A percentile compares a stretch with the other conserved stretches of the same genome.
These are phyloP conservation scores for Garcia nutans DNA, from an alignment of 345 rosid genomes.

Conservation along the genomic window DNA sequence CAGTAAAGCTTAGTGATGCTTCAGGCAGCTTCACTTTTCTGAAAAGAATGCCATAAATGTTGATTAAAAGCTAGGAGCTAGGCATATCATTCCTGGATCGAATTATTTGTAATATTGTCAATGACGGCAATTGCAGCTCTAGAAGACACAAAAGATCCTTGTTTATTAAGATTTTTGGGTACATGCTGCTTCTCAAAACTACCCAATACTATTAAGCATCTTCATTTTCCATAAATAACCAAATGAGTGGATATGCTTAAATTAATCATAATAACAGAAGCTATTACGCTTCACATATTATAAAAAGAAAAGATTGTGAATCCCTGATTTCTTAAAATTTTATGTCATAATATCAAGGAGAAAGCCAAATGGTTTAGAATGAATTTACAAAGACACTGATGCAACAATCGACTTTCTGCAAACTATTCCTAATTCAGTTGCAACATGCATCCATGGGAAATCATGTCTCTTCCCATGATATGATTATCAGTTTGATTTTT, in stretches of 20 bases:
- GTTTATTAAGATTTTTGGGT: background rate
- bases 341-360: background rate
- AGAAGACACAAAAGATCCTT: background rate
- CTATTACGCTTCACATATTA: background rate
- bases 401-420: background rate
- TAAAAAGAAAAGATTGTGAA: too few species aligned
- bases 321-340: background rate
- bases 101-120: background rate
- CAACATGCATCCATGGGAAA: background rate
- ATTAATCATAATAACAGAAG: background rate
- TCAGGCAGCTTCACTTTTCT: too few species aligned
- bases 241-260: background rate
- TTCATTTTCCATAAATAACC: background rate
- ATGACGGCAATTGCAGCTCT: background rate
- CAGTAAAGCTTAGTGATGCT: background rate
- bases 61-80: background rate
- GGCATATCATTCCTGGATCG: background rate
- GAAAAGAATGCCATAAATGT: background rate
- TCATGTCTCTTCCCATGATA: background rate
- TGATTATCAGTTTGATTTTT: background rate
- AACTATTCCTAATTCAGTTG: background rate
- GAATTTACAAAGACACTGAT: background rate
- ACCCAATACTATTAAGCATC: background rate
- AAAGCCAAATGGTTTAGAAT: background rate
- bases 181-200: background rate